These are phyloP conservation scores for Yamadazyma philogaea DNA, from an alignment of 805 yeast genomes.

Conservation along the genomic window DNA sequence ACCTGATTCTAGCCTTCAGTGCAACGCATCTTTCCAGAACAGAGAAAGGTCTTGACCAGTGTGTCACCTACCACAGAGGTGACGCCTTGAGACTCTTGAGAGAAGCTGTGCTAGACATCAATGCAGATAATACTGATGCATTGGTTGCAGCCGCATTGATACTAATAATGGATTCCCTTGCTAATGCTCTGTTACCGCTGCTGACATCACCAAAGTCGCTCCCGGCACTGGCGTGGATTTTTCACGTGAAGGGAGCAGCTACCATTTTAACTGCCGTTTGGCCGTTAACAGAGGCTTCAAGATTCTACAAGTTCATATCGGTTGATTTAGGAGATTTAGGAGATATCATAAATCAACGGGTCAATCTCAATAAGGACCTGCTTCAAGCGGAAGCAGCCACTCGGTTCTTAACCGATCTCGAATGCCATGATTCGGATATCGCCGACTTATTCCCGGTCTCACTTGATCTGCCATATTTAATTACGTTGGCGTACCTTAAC, in stretches of 20 bases:
- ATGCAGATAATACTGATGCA: conserved; percentile 86
- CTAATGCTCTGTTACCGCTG: conserved; percentile 73
- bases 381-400: conserved; percentile 22
- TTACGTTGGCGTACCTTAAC: conserved; percentile 83
- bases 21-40: conserved; percentile 87
- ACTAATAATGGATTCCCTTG: conserved; percentile 87
- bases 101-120: conserved; percentile 81
- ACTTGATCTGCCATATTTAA: conserved; percentile 76
- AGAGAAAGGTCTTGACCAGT: conserved; percentile 71
- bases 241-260: conserved; percentile 96
- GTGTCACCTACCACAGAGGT: conserved; percentile 82
- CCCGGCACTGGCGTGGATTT: conserved; percentile 95
- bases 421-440: conserved; percentile 83
- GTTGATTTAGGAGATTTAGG: conserved; percentile 89
- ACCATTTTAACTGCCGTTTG: conserved; percentile 95
- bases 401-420: conserved; percentile 51
- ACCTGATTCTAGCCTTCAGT: conserved; percentile 82
- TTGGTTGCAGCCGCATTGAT: conserved; percentile 88
- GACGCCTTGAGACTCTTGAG: conserved; percentile 79
- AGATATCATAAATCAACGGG: conserved; percentile 51
- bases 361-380: conserved; percentile 22
- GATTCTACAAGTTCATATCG: conserved; percentile 51
- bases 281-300: conserved; percentile 58
- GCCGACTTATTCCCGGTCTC: conserved; percentile 85
- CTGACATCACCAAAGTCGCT: conserved; percentile 54